A percentile compares a stretch with the other conserved stretches of the same genome.
Conservation (phyloP, 768 basidiomycete genomes). For the Pisolithus microcarpus region DNA sequence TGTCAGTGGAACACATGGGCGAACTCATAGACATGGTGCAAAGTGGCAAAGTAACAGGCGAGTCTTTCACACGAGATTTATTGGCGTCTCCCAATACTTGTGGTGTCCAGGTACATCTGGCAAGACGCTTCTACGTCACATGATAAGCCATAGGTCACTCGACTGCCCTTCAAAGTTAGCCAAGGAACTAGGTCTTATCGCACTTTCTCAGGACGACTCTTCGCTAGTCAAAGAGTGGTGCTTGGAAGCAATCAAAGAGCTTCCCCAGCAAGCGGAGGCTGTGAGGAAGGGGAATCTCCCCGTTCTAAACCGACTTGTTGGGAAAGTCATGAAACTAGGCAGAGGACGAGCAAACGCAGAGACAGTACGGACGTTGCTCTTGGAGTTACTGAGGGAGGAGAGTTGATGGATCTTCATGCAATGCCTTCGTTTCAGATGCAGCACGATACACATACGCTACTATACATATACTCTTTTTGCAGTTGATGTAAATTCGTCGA, state of each 20-base stretch:
- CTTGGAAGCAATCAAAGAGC: slow-evolving; percentile 49
- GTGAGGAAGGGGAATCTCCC: slow-evolving; percentile 56
- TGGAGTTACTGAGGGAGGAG: slow-evolving; percentile 33
- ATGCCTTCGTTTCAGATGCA: neutral
- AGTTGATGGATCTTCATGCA: neutral
- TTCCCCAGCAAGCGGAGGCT: slow-evolving; percentile 65
- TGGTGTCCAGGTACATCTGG: slow-evolving; percentile 64
- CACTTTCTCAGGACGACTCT: slow-evolving; percentile 28
- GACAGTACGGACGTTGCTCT: slow-evolving; percentile 44
- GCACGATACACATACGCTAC: too few species aligned
- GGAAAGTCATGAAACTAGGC: slow-evolving; percentile 75
- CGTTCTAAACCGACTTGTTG: slow-evolving; percentile 75
- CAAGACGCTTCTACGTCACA: slow-evolving; percentile 66
- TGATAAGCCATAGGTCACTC: slow-evolving; percentile 43
- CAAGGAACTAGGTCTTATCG: slow-evolving; percentile 40
- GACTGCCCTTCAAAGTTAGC: slow-evolving; percentile 40
- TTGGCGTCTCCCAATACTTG: neutral
- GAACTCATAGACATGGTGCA: slow-evolving; percentile 74
- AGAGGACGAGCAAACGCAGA: slow-evolving; percentile 74
- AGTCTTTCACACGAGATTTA: neutral
- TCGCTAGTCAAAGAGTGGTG: slow-evolving; percentile 50
- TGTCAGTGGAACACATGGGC: slow-evolving; percentile 61
- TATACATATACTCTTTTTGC: too few species aligned
- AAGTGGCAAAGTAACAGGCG: slow-evolving; percentile 61
- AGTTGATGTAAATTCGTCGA: too few species aligned